Base-by-base conservation (phyloP, 345 rosid genomes). In the Populus ilicifolia region DNA sequence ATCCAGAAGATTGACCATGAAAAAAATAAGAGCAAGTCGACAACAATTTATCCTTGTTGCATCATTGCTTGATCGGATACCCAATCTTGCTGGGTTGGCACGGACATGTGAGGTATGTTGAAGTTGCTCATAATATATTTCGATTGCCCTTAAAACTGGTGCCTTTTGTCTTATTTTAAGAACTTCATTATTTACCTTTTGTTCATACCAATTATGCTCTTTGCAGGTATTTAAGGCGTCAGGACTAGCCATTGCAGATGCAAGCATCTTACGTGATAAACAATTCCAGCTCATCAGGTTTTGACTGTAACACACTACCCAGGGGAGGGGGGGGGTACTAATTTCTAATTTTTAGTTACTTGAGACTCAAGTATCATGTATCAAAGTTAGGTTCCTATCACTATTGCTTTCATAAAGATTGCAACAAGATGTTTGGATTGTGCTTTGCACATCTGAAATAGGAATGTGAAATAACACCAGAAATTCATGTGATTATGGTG, bases 251-350 rank as follows among this genome's bases (percentile, higher is more conserved):
- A 84, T 93, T 71, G 94, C 96, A 72, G 97, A 93, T 85, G 78
- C 89, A 67, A 89, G 79, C 76, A 50, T 95, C 73, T 63, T 89
- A 76, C 86, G 78, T 65, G 99, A 93, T 85, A 95, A 95, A 85
- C 99, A 93, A 75, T 95, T 95, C 78, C 98, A 93, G 81, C 93
- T 93, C 74, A 95, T 93, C 88, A 93, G 98, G 98, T 93, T 82
- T 81, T 54, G 44, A 77, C 79, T 39, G 46, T 66, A 35, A 35
- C 66, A 77, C 6, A 16, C 25, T 39, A 12, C 11, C 21, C 71
- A 2, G 16, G 48, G 48, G 14, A 0, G 44, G 17, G 48, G 48
- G 36, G 14, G 6, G 50, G 6, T 41, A 41, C 44, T 41, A 41
- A 41, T 46, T 46, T 14, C 44, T 41, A 41, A 41, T 44, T 44